Evolutionary conservation across 768 basidiomycete species (phyloP).

Genomic region (Tylopilus felleus): DNA sequence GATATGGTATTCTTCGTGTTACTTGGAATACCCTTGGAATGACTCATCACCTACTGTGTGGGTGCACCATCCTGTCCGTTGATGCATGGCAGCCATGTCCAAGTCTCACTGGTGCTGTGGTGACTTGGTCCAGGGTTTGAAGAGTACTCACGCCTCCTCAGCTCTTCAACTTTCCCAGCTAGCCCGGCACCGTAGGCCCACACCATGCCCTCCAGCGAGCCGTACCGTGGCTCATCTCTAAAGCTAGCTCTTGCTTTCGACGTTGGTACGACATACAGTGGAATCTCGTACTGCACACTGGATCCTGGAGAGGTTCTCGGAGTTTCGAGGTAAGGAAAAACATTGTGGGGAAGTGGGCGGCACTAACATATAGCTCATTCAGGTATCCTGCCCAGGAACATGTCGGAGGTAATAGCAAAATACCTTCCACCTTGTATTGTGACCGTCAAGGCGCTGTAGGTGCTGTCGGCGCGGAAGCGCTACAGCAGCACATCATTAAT

Average conservation of each 20-base stretch:
- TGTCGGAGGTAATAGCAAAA: constrained; percentile 41
- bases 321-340: too few species aligned
- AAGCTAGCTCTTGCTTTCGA: too few species aligned
- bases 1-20: not conserved
- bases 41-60: not conserved
- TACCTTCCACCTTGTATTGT: constrained; percentile 47
- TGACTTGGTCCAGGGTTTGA: too few species aligned
- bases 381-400: constrained; percentile 48
- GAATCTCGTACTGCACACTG: constrained; percentile 29
- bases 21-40: not conserved
- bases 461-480: constrained; percentile 44
- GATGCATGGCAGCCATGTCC: not conserved
- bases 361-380: not conserved
- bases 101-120: not conserved
- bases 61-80: not conserved
- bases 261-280: constrained; percentile 33
- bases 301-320: too few species aligned
- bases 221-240: not conserved
- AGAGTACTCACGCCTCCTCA: too few species aligned
- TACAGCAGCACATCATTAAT: too few species aligned
- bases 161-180: too few species aligned
- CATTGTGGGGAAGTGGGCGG: constrained; percentile 18
- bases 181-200: too few species aligned
- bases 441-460: constrained; percentile 36
- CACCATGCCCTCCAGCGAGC: too few species aligned